Percentiles rank a stretch among this genome's conserved stretches.
Evolutionary conservation across 108 stramenopile genomes (phyloP).

Genomic region (Conticribra weissflogii): DNA sequence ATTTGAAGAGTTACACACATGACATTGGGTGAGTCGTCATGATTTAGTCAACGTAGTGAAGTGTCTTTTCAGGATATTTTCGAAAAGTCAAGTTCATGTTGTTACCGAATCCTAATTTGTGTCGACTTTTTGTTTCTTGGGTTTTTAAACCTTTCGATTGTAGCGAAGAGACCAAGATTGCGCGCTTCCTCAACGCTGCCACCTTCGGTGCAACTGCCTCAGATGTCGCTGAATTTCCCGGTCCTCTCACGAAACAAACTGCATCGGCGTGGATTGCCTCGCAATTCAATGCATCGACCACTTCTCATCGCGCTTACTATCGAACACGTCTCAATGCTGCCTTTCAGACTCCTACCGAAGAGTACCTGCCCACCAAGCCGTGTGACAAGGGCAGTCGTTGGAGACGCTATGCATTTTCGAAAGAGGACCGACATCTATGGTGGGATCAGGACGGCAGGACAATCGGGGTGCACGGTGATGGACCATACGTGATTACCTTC

Average conservation of each 20-base stretch:
- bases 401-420: conserved; percentile 35
- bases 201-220: conserved; percentile 61
- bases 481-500: conserved; percentile 31
- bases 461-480: conserved; percentile 1
- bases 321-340: conserved; percentile 34
- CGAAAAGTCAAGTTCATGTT: no score
- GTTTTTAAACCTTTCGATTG: background rate
- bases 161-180: conserved; percentile 31
- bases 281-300: conserved; percentile 44
- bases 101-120: no score
- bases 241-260: conserved; percentile 1
- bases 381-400: conserved; percentile 43
- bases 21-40: background rate
- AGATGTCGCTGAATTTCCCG: conserved; percentile 28
- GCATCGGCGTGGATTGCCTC: conserved; percentile 48
- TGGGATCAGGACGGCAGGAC: conserved; percentile 5
- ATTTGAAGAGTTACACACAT: conserved; percentile 22
- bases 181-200: conserved; percentile 62
- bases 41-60: background rate
- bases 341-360: conserved; percentile 14
- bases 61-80: background rate
- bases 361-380: conserved; percentile 27
- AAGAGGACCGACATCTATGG: conserved; percentile 25
- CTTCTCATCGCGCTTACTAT: conserved; percentile 53
- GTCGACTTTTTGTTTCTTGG: background rate